Evolutionary conservation across 2,329 filamentous ascomycete genomes (phyloP), one percentile per base, ranked within the genome.

Genomic region (Mariannaea sp.): DNA sequence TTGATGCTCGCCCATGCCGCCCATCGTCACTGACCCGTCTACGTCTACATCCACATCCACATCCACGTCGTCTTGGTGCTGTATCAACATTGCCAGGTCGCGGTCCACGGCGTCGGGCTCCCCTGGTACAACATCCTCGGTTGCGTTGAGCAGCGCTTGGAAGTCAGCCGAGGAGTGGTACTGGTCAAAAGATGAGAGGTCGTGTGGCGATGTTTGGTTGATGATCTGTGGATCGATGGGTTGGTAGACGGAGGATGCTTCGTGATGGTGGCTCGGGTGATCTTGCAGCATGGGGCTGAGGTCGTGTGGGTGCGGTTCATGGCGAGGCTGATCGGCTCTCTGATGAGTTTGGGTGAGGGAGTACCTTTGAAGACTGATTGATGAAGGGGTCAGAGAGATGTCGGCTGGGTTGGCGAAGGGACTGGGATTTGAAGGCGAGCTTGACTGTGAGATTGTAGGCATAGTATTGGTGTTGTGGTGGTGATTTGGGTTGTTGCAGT

Each of bases 181-280:
- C 42, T 75, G 68, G 45, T 74, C 72, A 55, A 79, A 79, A 17
- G 70, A 60, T 39, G 64, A 65, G 51, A 75, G 59, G 51, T 70
- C 67, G 41, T 68, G 65, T 7, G 65, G 64, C 30, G 68, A 65
- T 19, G 71, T 62, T 45, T 78, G 76, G 39, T 73, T 77, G 60
- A 83, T 83, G 48, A 84, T 83, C 59, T 81, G 80, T n/a, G 81
- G 81, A 63, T 84, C 81, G 66, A 84, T 83, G 20, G 80, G 81
- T 47, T 82, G 79, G 64, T 80, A 80, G 22, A 76, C 69, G 24
- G 71, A 70, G 17, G 70, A 58, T 19, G 68, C 56, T 40, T 72
- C 68, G 40, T 75, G 71, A 43, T 59, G 52, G 46, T 55, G 46
- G 48, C 53, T 61, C 49, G 12, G 70, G 59, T 51, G 71, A 47